Base-by-base conservation (phyloP, 495 filamentous ascomycete genomes). In the Geoglossum glabrum region DNA sequence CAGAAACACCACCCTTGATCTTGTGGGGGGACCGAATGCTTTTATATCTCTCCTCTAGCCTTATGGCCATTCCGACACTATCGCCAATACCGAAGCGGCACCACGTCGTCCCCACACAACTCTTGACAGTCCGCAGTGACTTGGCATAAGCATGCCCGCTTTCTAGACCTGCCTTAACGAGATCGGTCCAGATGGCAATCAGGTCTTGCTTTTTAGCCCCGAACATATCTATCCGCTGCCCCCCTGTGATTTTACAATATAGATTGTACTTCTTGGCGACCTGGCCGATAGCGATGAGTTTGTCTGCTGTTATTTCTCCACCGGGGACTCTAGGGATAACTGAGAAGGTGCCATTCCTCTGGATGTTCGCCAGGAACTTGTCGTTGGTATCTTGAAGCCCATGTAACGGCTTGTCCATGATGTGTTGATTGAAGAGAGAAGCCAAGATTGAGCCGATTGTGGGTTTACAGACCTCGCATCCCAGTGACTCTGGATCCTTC, bases 301-400 rank as follows among this genome's bases (percentile, higher is more conserved):
- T 92, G 23, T 94, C 87, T 0, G 90, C 79, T 0, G 88, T 94
- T 62, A 97, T 95, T 67, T 97, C 90, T 57, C 90, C 90, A 59
- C 76, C 90, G 15, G 86, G 70, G 1, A 97, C 80, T 19, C 90
- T 79, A 13, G 90, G 90, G 26, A 97, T 78, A 25, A 97, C 90
- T 1, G 83, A 87, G 68, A 87, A 97, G 1, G 90, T 95, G 30
- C 90, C 90, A 71, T 95, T 90, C 45, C 90, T 76, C 68, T 97
- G 90, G 59, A 95, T 93, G 60, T 97, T 97, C 15, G 81, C 90
- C n/a, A 97, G 74, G 67, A 85, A 97, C 45, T 80, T 75, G 68
- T 97, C 90, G 64, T 97, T 95, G 25, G 90, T 97, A 55, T 97
- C 90, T 68, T 95, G 90, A 1, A 95, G 73, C 19, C 88, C 87